phyloP scores from a whole-genome alignment of 495 filamentous ascomycete species.

The Durotheca rogersii region DNA sequence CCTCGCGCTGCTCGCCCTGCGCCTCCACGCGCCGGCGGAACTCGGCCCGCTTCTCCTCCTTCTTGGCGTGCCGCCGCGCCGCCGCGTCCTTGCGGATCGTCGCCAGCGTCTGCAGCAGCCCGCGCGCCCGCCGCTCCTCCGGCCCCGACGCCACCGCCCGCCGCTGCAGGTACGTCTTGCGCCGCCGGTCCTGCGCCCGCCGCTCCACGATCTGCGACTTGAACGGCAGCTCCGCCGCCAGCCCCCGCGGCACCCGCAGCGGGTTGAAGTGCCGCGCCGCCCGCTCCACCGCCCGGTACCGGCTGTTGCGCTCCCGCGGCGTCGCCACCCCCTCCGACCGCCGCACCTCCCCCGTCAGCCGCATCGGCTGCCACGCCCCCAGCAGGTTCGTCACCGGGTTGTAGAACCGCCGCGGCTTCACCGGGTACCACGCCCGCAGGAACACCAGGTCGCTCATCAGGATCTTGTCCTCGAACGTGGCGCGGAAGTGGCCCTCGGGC shows the following conservation, averaged over 20 bases:
- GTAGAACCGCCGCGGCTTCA: conserved; percentile 93
- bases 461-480: conserved; percentile 97
- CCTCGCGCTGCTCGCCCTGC: conserved; percentile 75
- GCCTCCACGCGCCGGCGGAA: conserved; percentile 80
- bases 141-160: conserved; percentile 75
- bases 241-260: conserved; percentile 78
- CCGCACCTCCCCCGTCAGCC: conserved; percentile 91
- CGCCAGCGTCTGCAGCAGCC: conserved; percentile 90
- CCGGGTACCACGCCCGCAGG: conserved; percentile 91
- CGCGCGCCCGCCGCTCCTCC: conserved; percentile 85
- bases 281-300: conserved; percentile 81
- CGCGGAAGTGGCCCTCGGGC: conserved; percentile 91
- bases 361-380: conserved; percentile 80
- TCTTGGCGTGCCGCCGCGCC: conserved; percentile 74
- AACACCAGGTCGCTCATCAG: conserved; percentile 96
- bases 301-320: conserved; percentile 73
- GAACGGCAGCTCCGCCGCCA: conserved; percentile 86
- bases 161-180: conserved; percentile 89
- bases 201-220: conserved; percentile 87
- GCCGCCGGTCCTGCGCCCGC: conserved; percentile 75
- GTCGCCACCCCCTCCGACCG: conserved; percentile 71
- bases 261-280: conserved; percentile 87
- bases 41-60: conserved; percentile 77
- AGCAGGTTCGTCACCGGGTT: conserved; percentile 94
- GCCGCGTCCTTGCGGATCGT: conserved; percentile 89